These are phyloP conservation scores for Saccharomyces hybrid DNA, from an alignment of 1,139 yeast genomes.

Conservation along the genomic window DNA sequence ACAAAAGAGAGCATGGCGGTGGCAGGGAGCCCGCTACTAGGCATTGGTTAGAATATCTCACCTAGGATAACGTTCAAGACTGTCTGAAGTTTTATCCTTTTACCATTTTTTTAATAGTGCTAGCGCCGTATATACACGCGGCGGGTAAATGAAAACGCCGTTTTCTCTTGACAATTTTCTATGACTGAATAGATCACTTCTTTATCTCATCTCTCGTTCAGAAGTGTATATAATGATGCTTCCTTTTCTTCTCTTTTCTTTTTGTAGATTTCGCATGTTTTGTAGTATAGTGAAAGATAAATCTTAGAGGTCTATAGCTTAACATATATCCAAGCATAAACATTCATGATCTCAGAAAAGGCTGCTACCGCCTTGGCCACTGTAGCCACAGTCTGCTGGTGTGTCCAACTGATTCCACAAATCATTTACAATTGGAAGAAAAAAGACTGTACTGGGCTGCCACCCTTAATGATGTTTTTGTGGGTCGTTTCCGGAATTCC, in stretches of 20 bases:
- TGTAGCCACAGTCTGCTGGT: constrained; percentile 85
- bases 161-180: not conserved
- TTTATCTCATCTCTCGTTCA: not conserved
- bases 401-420: constrained; percentile 83
- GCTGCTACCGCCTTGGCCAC: constrained; percentile 79
- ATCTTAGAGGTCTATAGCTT: not conserved
- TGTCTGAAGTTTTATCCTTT: no score
- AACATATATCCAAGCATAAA: not conserved
- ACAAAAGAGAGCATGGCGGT: no score
- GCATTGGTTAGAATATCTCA: no score
- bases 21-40: no score
- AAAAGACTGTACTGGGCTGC: constrained; percentile 81
- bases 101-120: not conserved
- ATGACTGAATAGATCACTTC: not conserved
- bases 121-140: not conserved
- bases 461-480: constrained; percentile 72
- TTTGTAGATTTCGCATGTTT: not conserved
- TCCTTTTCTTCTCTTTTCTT: not conserved
- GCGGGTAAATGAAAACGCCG: not conserved
- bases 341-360: constrained; percentile 21
- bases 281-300: not conserved
- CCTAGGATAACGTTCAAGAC: no score
- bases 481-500: constrained; percentile 85
- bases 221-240: not conserved
- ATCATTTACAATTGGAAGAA: constrained; percentile 59